These are phyloP conservation scores for Lasiosphaeris hirsuta DNA, from an alignment of 495 filamentous ascomycete genomes.

Conservation along the genomic window DNA sequence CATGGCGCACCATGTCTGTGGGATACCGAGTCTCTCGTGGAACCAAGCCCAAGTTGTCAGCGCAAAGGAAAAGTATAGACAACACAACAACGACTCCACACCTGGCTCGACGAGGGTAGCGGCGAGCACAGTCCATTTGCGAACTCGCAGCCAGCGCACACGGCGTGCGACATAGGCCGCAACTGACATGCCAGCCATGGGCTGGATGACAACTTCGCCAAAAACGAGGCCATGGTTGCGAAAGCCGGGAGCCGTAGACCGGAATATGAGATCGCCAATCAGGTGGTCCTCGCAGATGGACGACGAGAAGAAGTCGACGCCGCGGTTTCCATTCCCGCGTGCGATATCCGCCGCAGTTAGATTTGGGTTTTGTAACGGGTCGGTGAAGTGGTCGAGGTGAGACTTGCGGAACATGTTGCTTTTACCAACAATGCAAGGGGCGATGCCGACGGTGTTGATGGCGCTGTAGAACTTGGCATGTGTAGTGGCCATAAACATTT, in stretches of 20 bases:
- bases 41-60: slow-evolving; percentile 69
- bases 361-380: slow-evolving; percentile 43
- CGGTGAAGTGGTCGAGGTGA: slow-evolving; percentile 79
- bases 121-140: slow-evolving; percentile 87
- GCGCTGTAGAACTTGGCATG: slow-evolving; percentile 99
- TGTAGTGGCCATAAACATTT: slow-evolving; percentile 87
- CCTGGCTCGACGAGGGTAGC: slow-evolving; percentile 94
- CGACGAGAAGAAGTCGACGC: slow-evolving; percentile 87
- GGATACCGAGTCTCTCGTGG: slow-evolving; percentile 49
- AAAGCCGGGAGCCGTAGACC: slow-evolving; percentile 54
- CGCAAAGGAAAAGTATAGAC: slow-evolving; percentile 72
- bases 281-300: slow-evolving; percentile 99
- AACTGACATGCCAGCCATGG: slow-evolving; percentile 77
- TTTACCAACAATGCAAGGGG: slow-evolving; percentile 94
- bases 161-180: slow-evolving; percentile 76
- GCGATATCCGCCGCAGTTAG: slow-evolving; percentile 42
- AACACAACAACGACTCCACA: slow-evolving; percentile 85
- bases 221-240: slow-evolving; percentile 80
- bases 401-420: slow-evolving; percentile 97
- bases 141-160: slow-evolving; percentile 85
- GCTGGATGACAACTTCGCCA: slow-evolving; percentile 86
- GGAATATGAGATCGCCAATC: slow-evolving; percentile 90
- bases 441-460: slow-evolving; percentile 88
- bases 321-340: slow-evolving; percentile 43
- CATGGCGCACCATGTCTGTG: slow-evolving; percentile 68